These are phyloP conservation scores for Medicago truncatula DNA, from an alignment of 306 rosid genomes.

Conservation along the genomic window DNA sequence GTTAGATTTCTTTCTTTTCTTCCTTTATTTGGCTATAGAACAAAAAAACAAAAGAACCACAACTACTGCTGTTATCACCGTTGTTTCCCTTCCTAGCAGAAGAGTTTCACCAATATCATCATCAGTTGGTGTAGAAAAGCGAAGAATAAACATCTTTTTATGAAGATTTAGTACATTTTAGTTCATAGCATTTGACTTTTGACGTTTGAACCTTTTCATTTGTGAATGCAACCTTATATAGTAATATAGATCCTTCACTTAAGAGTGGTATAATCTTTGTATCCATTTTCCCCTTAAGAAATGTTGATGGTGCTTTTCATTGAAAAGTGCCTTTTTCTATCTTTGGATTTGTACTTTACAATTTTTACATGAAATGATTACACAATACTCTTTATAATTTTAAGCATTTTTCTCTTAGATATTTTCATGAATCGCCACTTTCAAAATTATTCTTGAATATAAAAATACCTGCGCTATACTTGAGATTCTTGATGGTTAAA, in stretches of 20 bases:
- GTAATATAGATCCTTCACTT: background rate
- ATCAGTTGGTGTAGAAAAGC: background rate
- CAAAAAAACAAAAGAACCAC: slow-evolving; percentile 13
- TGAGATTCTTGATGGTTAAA: slow-evolving; percentile 7
- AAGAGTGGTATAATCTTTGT: background rate
- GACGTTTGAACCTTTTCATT: slow-evolving; percentile 31
- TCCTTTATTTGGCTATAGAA: slow-evolving; percentile 15
- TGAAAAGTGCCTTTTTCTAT: background rate
- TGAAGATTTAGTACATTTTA: slow-evolving; percentile 9
- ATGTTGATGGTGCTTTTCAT: background rate
- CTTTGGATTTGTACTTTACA: background rate
- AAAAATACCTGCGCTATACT: background rate
- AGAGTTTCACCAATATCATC: slow-evolving; percentile 12
- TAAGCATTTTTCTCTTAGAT: background rate
- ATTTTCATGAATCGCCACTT: slow-evolving; percentile 5
- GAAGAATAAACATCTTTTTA: background rate
- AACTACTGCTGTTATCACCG: background rate
- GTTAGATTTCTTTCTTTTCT: slow-evolving; percentile 19
- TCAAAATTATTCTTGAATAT: background rate
- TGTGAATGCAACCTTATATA: background rate
- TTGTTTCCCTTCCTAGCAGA: slow-evolving; percentile 32
- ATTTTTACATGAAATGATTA: slow-evolving; percentile 19
- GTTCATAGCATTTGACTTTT: background rate
- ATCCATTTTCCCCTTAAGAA: background rate
- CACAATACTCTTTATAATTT: background rate